These are phyloP conservation scores for Phytophthora sp. DNA, from an alignment of 352 stramenopile species.

Conservation along the genomic window DNA sequence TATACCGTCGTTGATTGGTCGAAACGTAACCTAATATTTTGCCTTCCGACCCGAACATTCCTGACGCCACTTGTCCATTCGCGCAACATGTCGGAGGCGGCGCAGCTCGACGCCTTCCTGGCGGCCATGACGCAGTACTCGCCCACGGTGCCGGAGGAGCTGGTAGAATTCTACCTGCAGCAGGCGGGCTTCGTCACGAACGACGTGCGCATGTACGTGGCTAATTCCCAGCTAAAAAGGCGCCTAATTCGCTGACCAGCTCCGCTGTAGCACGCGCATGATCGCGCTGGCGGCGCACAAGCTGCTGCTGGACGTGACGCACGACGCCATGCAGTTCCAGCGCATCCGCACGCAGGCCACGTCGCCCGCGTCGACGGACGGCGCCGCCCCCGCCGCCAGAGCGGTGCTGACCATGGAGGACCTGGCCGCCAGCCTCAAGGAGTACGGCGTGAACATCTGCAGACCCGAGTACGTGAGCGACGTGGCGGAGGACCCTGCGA, in stretches of 20 bases:
- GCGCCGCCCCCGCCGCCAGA: slow-evolving; percentile 15
- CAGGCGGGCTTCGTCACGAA: slow-evolving; percentile 68
- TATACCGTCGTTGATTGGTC: no score
- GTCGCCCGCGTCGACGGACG: slow-evolving; percentile 10
- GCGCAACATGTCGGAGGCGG: slow-evolving; percentile 55
- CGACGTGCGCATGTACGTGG: slow-evolving; percentile 70
- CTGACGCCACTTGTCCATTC: no score
- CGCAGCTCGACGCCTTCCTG: slow-evolving; percentile 73
- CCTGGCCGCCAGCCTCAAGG: slow-evolving; percentile 72
- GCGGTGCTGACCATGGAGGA: slow-evolving; percentile 80
- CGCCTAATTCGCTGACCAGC: not conserved
- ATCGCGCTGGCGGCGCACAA: slow-evolving; percentile 79
- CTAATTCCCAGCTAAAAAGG: not conserved
- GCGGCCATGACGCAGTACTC: slow-evolving; percentile 64
- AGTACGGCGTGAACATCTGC: slow-evolving; percentile 82
- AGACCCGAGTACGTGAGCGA: slow-evolving; percentile 87
- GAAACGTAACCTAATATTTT: no score
- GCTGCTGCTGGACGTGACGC: slow-evolving; percentile 79
- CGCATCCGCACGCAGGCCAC: slow-evolving; percentile 57
- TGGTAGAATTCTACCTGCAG: slow-evolving; percentile 82
- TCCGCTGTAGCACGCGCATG: slow-evolving; percentile 52
- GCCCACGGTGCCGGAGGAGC: slow-evolving; percentile 74
- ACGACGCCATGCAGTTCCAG: slow-evolving; percentile 84
- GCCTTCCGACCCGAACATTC: no score
- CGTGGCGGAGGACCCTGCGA: slow-evolving; percentile 36